phyloP scores from a whole-genome alignment of 2,329 filamentous ascomycete genomes.

The Conoideocrella luteorostrata region DNA sequence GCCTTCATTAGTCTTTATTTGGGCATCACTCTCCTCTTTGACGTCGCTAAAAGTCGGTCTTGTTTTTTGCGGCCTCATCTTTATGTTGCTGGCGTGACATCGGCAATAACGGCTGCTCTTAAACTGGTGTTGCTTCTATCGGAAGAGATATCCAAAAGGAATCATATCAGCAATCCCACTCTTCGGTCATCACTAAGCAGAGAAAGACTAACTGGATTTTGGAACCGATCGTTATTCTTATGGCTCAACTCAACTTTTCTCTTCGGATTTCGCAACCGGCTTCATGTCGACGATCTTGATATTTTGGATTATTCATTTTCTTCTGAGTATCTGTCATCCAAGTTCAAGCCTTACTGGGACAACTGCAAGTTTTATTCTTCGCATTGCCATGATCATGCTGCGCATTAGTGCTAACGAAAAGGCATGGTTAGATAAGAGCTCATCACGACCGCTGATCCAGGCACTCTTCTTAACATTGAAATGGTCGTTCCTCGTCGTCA shows the following conservation, averaged over 20 bases:
- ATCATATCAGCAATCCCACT: no score
- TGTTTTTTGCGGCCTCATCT: constrained; percentile 6
- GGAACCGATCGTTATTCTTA: constrained; percentile 18
- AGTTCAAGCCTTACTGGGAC: not conserved
- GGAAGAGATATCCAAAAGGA: constrained; percentile 23
- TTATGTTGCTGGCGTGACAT: constrained; percentile 20
- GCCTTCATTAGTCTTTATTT: constrained; percentile 34
- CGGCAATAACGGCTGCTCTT: constrained; percentile 21
- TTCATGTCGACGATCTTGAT: constrained; percentile 24
- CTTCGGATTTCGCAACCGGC: constrained; percentile 23
- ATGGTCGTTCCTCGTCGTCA: constrained; percentile 10
- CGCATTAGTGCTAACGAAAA: no score
- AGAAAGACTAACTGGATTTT: constrained; percentile 19
- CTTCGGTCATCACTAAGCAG: not conserved
- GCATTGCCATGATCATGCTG: no score
- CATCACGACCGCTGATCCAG: no score
- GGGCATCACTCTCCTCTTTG: constrained; percentile 31
- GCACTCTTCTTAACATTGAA: no score
- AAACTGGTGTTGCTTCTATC: constrained; percentile 28
- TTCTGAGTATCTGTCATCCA: constrained; percentile 3
- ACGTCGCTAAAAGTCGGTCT: constrained; percentile 30
- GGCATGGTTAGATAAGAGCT: no score
- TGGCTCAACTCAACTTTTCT: constrained; percentile 23
- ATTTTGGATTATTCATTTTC: constrained; percentile 14
- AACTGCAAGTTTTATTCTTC: constrained; percentile 4